Evolutionary conservation across 2,329 filamentous ascomycete species (phyloP).

Genomic region (Neonectria punicea): DNA sequence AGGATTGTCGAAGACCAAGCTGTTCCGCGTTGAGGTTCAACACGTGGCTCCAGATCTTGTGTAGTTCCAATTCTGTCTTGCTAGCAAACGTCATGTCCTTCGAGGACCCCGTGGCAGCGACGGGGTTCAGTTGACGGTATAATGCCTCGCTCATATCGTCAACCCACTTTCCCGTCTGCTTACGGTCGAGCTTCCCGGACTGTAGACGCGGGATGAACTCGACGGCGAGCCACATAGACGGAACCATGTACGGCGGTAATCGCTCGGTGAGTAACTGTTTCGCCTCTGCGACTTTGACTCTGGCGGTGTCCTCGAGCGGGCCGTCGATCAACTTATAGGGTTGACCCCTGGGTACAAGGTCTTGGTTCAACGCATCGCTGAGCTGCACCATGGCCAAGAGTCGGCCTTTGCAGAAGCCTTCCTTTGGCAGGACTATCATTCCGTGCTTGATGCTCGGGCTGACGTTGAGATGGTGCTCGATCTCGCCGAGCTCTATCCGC

Average conservation of each 20-base stretch:
- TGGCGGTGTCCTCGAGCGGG: neutral
- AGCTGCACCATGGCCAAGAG: conserved; percentile 30
- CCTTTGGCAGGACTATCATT: conserved; percentile 29
- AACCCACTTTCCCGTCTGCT: conserved; percentile 26
- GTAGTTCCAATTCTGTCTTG: conserved; percentile 22
- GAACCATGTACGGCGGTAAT: conserved; percentile 35
- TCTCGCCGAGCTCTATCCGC: conserved; percentile 46
- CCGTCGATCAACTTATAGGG: conserved; percentile 27
- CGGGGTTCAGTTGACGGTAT: conserved; percentile 33
- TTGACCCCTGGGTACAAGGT: conserved; percentile 18
- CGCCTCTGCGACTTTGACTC: neutral
- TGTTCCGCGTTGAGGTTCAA: conserved; percentile 36
- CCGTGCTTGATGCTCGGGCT: conserved; percentile 35
- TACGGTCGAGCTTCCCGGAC: neutral
- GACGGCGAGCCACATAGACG: conserved; percentile 31
- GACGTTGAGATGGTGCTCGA: conserved; percentile 44
- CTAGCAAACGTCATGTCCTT: conserved; percentile 3
- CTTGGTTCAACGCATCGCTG: conserved; percentile 7
- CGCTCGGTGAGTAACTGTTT: neutral
- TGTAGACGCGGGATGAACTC: neutral
- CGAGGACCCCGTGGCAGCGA: neutral
- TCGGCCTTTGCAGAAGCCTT: conserved; percentile 30
- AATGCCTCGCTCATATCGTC: conserved; percentile 25
- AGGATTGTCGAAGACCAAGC: conserved; percentile 17
- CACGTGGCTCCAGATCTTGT: conserved; percentile 31